Conservation (phyloP, 2,329 filamentous ascomycete genomes). For the Parascedosporium putredinis region DNA sequence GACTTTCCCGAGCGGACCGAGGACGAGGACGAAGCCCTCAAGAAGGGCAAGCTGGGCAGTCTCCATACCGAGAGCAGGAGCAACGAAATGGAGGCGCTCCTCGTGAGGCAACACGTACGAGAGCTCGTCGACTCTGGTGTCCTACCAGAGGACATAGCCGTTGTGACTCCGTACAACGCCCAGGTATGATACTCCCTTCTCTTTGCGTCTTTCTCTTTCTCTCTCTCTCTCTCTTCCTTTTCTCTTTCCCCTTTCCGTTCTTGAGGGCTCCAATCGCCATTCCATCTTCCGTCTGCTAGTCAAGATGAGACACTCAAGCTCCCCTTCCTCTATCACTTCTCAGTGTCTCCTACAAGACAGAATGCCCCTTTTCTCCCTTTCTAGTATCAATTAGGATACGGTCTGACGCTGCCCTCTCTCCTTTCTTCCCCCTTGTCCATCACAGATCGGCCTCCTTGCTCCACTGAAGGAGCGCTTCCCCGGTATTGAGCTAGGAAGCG, state of each 20-base stretch:
- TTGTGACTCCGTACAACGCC: conserved; percentile 94
- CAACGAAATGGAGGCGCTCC: conserved; percentile 79
- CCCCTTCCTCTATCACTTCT: too few species aligned
- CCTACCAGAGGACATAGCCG: conserved; percentile 72
- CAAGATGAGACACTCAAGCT: too few species aligned
- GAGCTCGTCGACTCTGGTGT: conserved; percentile 72
- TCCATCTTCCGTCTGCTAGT: conserved; percentile 7
- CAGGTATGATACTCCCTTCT: conserved; percentile 45
- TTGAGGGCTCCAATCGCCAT: conserved; percentile 4
- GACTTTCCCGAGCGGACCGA: conserved; percentile 79
- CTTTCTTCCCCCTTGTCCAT: not conserved
- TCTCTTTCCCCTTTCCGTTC: not conserved
- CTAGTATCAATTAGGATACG: too few species aligned
- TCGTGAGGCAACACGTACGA: conserved; percentile 69
- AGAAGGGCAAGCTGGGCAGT: conserved; percentile 32
- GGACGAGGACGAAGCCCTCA: conserved; percentile 43
- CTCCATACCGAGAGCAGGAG: conserved; percentile 61
- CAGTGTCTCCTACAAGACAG: too few species aligned
- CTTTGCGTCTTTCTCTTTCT: conserved; percentile 1
- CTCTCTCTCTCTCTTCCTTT: conserved; percentile 8
- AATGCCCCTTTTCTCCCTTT: too few species aligned
- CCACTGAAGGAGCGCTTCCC: conserved; percentile 72
- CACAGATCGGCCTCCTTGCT: conserved; percentile 64
- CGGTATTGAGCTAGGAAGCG: conserved; percentile 86
- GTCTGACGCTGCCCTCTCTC: too few species aligned